These are phyloP conservation scores for Oryza glaberrima DNA, from an alignment of 176 grass and related monocot species.

Conservation along the genomic window DNA sequence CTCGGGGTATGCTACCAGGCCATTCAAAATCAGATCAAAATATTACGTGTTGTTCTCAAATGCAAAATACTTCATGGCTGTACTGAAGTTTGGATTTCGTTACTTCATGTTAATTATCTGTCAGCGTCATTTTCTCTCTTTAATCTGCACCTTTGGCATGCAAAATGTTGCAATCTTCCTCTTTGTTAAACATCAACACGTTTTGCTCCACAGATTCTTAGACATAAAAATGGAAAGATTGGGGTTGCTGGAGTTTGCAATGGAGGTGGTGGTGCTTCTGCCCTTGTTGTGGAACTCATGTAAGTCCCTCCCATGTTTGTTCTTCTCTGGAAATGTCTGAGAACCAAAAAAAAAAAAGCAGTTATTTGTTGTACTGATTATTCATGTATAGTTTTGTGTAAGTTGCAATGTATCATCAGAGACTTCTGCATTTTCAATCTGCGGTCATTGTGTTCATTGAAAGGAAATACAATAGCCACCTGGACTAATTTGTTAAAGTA, in stretches of 20 bases:
- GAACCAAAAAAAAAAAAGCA: background rate
- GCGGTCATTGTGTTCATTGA: background rate
- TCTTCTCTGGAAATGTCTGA: background rate
- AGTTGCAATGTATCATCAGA: background rate
- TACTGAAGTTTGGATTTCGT: too few relatives aligned
- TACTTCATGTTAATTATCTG: too few relatives aligned
- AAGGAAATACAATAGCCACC: background rate
- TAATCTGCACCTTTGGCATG: background rate
- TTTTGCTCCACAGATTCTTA: constrained; percentile 60
- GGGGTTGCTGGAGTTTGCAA: constrained; percentile 96
- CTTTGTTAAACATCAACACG: constrained; percentile 13
- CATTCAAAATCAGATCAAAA: background rate
- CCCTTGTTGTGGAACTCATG: constrained; percentile 81
- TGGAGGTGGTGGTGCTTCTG: constrained; percentile 87
- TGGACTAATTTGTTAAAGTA: background rate
- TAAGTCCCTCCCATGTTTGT: constrained; percentile 41
- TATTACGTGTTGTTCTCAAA: too few relatives aligned
- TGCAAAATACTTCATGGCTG: too few relatives aligned
- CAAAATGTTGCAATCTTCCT: background rate
- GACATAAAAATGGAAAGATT: constrained; percentile 72
- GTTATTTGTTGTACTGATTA: background rate
- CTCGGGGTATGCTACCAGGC: constrained; percentile 72
- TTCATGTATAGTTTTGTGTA: background rate
- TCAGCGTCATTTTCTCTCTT: background rate
- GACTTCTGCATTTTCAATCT: background rate